Base-by-base conservation (phyloP, 2,329 filamentous ascomycete genomes). In the Scortechinia acanthostroma region DNA sequence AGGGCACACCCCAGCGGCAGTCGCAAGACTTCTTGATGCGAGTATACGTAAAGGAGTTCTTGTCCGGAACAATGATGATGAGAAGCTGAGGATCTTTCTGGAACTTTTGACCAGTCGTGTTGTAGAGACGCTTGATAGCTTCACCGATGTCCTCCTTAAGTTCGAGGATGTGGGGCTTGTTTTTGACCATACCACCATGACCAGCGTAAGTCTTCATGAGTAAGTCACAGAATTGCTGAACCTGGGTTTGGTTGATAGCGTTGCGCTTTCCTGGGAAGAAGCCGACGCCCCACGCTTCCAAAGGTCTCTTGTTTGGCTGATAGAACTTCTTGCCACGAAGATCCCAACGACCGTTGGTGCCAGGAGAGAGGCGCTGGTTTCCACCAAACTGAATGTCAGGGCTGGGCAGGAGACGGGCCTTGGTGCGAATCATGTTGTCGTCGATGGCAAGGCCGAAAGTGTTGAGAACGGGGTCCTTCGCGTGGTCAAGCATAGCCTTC, bases 21-120 rank as follows among this genome's bases (percentile, higher is more conserved):
- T 88, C 84, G 50, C 71, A 77, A 15, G 74, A 80, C 54, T 81
- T 81, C 71, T 88, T 88, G 60, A 88, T 76, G 5, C 80, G 74
- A 13, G 75, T 69, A 53, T 88, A 88, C 2, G 73, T 66, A 25
- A 73, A 73, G 0, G 74, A 64, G 47, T 83, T 76, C 50, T 77
- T 77, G 51, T 77, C 71, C 2, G 72, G 72, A 4, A 88, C 68
- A 22, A 88, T 69, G 56, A 85, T 77, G 43, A 88, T 59, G 1
- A 88, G 53, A 17, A 88, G 70, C 54, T 83, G 76, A 1, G 84
- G 83, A 6, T 40, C 35, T 6, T 19, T 10, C 10, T 19, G 10
- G 35, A 13, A 40, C 35, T 13, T 13, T 6, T 6, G 10, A 6
- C 17, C 17, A 13, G 35, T 40, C 10, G 6, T 10, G 35, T 19